Evolutionary conservation across 129 eudicot genomes (phyloP).

Genomic region (Helichrysum umbraculigerum): DNA sequence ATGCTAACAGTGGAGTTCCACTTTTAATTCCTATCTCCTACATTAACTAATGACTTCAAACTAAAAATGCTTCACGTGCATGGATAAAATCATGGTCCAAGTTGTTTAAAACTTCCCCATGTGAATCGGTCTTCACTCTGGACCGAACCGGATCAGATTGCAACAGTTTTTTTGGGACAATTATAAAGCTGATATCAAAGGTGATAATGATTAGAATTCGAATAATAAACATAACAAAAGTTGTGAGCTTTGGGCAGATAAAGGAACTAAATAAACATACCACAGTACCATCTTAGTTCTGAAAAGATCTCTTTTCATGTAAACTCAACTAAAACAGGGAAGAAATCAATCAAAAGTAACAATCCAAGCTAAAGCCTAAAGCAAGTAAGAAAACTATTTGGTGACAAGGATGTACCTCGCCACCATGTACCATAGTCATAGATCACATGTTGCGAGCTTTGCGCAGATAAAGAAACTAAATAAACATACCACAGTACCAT

Average conservation of each 20-base stretch:
- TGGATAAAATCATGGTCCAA: too few relatives aligned
- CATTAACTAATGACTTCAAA: too few relatives aligned
- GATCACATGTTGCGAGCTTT: not conserved
- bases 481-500: constrained; percentile 8
- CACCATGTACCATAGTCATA: not conserved
- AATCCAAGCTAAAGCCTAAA: not conserved
- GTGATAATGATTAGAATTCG: not conserved
- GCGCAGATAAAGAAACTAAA: not conserved
- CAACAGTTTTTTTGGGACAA: not conserved
- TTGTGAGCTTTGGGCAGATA: not conserved
- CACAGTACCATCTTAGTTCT: not conserved
- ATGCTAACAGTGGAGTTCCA: too few relatives aligned
- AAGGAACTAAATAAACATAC: not conserved
- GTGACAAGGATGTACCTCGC: not conserved
- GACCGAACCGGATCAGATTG: too few relatives aligned
- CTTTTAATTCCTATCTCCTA: too few relatives aligned
- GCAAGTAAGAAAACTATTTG: not conserved
- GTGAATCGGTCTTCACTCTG: too few relatives aligned
- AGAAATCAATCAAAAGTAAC: not conserved
- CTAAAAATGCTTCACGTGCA: too few relatives aligned
- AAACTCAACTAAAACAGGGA: constrained; percentile 5
- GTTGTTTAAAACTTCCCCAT: too few relatives aligned
- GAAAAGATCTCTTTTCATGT: not conserved
- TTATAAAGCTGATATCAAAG: not conserved
- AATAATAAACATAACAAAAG: not conserved